Evolutionary conservation across 352 stramenopile species (phyloP).

Genomic region (Pythium angustatum): DNA sequence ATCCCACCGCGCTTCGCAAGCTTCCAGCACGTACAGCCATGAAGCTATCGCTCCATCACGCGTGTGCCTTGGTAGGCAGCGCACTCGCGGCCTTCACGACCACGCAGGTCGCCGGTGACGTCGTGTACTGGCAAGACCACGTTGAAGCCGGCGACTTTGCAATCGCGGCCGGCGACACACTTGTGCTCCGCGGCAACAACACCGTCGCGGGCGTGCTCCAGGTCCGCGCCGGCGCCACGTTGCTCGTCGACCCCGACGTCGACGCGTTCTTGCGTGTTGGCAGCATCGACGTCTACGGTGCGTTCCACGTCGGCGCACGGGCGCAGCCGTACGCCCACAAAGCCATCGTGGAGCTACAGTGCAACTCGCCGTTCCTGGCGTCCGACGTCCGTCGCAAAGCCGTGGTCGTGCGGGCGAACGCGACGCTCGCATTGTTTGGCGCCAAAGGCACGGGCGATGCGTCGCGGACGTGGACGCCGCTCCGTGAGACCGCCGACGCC

Average conservation of each 20-base stretch:
- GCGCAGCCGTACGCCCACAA: slow-evolving; percentile 35
- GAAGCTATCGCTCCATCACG: slow-evolving; percentile 4
- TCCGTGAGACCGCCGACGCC: slow-evolving; percentile 24
- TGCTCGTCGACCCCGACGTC: slow-evolving; percentile 25
- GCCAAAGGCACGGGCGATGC: slow-evolving; percentile 27
- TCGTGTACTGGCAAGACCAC: slow-evolving; percentile 35
- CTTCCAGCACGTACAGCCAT: no score
- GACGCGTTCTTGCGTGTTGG: slow-evolving; percentile 31
- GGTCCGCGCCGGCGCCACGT: slow-evolving; percentile 20
- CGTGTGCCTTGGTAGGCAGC: neutral
- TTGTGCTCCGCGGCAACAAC: slow-evolving; percentile 38
- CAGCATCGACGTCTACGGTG: slow-evolving; percentile 35
- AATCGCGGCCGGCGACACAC: slow-evolving; percentile 24
- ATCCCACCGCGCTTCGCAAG: no score
- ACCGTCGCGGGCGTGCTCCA: slow-evolving; percentile 28
- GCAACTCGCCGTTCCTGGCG: slow-evolving; percentile 16
- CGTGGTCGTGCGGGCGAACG: slow-evolving; percentile 38
- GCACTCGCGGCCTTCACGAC: neutral
- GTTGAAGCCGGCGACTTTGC: slow-evolving; percentile 27
- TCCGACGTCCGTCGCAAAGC: slow-evolving; percentile 41
- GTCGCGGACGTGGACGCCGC: slow-evolving; percentile 35
- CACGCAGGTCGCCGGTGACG: neutral
- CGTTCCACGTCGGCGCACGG: slow-evolving; percentile 35
- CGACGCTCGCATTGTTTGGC: slow-evolving; percentile 35
- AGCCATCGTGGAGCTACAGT: slow-evolving; percentile 42